Evolutionary conservation across 1,284 basidiomycete species (phyloP), one percentile per base, ranked within the genome.

Genomic region (Rhodotorula mucilaginosa): DNA sequence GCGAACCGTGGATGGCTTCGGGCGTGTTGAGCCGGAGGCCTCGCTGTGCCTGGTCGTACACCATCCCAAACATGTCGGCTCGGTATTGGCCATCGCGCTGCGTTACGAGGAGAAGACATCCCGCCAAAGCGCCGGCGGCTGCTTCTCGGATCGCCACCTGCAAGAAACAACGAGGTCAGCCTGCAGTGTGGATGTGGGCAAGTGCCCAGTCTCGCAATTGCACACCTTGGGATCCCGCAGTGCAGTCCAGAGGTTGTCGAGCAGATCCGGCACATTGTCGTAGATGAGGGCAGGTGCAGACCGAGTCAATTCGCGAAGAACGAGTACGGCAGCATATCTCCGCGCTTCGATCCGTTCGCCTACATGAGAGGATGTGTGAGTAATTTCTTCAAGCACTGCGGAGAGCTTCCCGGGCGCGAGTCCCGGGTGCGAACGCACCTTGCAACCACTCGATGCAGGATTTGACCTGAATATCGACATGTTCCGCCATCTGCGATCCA

Each of bases 1-100:
- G 80, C 26, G 92, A 95, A 2, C 96, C 97, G 76, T 99, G 93
- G 58, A 98, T 92, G 39, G 92, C 87, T 82, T 91, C 96, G 49
- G 82, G 79, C 26, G 89, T 88, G 5, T 87, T 85, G 80, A 89
- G 89, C 80, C 90, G 90, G 67, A 98, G 83, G 1, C 95, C 96
- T 68, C 86, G 84, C 79, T 93, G 91, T 7, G 94, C 93, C 79
- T 99, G 95, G 74, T 91, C 88, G 68, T 96, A 86, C 31, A 97
- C 90, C 83, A 89, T 89, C 71, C 84, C 83, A 72, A 95, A 85
- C 77, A 88, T 84, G 69, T 83, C 83, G 54, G 76, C 78, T 8
- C 81, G 79, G 46, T 77, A 78, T 19, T 79, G 75, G 48, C 80
- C 80, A 64, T 84, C 83, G n/a, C 79, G 67, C 67, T 78, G 76